Evolutionary conservation across 2,329 filamentous ascomycete genomes (phyloP), one percentile per base, ranked within the genome.

Genomic region (Scedosporium aurantiacum): DNA sequence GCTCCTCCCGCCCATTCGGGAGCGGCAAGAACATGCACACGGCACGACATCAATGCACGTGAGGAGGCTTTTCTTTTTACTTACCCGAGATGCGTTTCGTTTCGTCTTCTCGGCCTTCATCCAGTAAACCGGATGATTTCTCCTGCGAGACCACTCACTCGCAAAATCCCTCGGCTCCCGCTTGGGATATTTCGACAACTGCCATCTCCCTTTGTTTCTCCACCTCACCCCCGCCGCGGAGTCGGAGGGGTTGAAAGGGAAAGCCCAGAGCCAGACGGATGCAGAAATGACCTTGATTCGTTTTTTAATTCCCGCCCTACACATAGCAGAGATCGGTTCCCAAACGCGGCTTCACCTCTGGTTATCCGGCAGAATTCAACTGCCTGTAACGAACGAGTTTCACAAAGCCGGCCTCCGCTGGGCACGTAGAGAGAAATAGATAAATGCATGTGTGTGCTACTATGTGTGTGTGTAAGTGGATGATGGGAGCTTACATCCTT

Each of bases 351-450:
- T 16, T 50, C 16, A 25, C 21, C 37, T 27, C 59, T 61, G 52
- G 23, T n/a, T 37, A 32, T 62, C 56, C 45, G 55, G 56, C 56
- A 62, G 56, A 58, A 62, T 62, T 28, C 55, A 58, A 52, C 45
- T 54, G 60, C 60, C 56, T 62, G 60, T 60, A 54, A 55, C 58
- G 58, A 55, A 50, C n/a, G 27, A 32, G 58, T 60, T 60, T 60
- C 58, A 60, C 58, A 60, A 54, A 23, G 16, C 32, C 27, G 32
- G 14, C 54, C 50, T 27, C 50, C 50, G n/a, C 50, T 27, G 23
- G 23, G 6, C n/a, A 54, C n/a, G 14, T 7, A 47, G 7, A 4
- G 18, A 21, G 43, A 18, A 47, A n/a, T 6, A 47, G 18, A 47
- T 47, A 18, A 7, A 21, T 21, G 43, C 18, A 21, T 47, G 18